A percentile compares a stretch with the other conserved stretches of the same genome.
Conservation (phyloP, 2,329 filamentous ascomycete genomes). For the Scorias spongiosa region DNA sequence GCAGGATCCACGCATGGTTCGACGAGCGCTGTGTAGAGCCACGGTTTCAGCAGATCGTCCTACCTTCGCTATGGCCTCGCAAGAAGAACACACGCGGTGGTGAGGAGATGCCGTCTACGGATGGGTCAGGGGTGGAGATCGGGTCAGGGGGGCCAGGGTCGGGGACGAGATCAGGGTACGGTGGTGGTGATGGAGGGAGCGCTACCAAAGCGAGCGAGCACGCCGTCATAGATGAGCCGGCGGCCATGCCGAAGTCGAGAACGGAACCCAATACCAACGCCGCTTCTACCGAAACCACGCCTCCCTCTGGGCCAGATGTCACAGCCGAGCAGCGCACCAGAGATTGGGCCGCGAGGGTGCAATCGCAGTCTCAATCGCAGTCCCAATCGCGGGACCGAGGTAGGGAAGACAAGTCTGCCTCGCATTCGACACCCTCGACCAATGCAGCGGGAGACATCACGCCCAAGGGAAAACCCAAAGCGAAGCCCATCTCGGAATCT, state of each 20-base stretch:
- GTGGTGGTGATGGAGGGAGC: conserved; percentile 3
- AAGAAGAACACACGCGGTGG: conserved; percentile 71
- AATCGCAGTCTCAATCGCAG: not conserved
- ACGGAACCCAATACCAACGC: conserved; percentile 4
- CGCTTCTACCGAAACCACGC: not conserved
- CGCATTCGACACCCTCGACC: conserved; percentile 9
- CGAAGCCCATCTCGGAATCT: conserved; percentile 4
- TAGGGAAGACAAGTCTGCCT: not conserved
- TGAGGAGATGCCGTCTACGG: conserved; percentile 27
- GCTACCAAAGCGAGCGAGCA: not conserved
- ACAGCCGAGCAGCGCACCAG: conserved; percentile 20
- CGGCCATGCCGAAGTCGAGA: conserved; percentile 2
- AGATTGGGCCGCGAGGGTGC: conserved; percentile 15
- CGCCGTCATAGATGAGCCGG: not conserved
- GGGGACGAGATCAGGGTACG: conserved; percentile 1
- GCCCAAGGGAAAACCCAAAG: not conserved
- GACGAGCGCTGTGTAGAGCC: conserved; percentile 77
- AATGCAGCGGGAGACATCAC: conserved; percentile 1
- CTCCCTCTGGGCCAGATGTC: conserved; percentile 7
- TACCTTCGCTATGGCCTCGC: conserved; percentile 69
- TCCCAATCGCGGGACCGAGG: not conserved
- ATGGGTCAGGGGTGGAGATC: conserved; percentile 2
- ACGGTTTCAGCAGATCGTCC: conserved; percentile 70
- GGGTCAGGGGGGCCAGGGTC: no score
- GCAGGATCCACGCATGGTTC: conserved; percentile 70